Evolutionary conservation across 768 basidiomycete genomes (phyloP).

Genomic region (Pleurotus ostreatus): DNA sequence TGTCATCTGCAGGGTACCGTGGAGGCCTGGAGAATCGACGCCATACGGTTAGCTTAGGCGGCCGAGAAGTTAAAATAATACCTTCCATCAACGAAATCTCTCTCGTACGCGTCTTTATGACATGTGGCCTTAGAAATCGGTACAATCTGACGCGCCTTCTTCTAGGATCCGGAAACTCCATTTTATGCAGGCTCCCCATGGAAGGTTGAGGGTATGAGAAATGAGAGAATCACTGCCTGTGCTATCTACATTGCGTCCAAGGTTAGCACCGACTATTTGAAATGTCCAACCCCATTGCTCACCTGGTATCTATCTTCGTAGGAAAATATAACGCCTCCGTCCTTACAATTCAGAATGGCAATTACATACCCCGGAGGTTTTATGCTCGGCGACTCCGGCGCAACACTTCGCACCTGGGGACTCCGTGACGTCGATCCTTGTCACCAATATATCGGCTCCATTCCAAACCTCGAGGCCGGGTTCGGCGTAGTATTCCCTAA

Average conservation of each 20-base stretch:
- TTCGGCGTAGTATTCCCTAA: slow-evolving; percentile 50
- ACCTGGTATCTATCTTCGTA: slow-evolving; percentile 13
- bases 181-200: slow-evolving; percentile 32
- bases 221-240: slow-evolving; percentile 47
- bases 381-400: slow-evolving; percentile 40
- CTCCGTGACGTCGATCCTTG: slow-evolving; percentile 40
- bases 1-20: slow-evolving; percentile 36
- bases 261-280: slow-evolving; percentile 23
- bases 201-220: slow-evolving; percentile 52
- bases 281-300: not conserved
- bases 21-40: slow-evolving; percentile 42
- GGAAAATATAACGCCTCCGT: slow-evolving; percentile 38
- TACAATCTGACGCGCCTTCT: slow-evolving; percentile 5
- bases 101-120: slow-evolving; percentile 30
- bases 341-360: slow-evolving; percentile 47
- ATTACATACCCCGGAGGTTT: slow-evolving; percentile 42
- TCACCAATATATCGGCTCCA: slow-evolving; percentile 42
- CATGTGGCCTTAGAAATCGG: not conserved
- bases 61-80: slow-evolving; percentile 38
- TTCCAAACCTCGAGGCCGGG: slow-evolving; percentile 27
- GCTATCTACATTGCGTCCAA: slow-evolving; percentile 35
- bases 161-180: slow-evolving; percentile 28
- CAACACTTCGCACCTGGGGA: slow-evolving; percentile 47
- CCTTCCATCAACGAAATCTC: slow-evolving; percentile 34
- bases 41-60: slow-evolving; percentile 31